Evolutionary conservation across 2,329 filamentous ascomycete genomes (phyloP).

Genomic region (Coleophoma cylindrospora): DNA sequence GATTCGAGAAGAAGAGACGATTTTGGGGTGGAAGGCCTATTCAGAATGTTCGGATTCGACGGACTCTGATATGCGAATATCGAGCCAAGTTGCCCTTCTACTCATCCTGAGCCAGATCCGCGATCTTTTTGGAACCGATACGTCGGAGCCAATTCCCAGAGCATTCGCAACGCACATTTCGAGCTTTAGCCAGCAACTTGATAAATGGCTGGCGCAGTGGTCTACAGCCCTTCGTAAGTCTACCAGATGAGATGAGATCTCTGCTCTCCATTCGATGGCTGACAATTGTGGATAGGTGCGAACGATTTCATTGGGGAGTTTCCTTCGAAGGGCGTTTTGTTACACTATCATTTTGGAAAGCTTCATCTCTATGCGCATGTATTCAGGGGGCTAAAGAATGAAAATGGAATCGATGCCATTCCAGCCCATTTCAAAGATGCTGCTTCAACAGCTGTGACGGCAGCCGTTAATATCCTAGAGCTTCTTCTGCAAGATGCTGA

Average conservation of each 20-base stretch:
- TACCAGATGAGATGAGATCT: neutral
- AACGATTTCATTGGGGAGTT: constrained; percentile 1
- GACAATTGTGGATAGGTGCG: neutral
- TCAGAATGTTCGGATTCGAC: constrained; percentile 41
- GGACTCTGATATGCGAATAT: constrained; percentile 46
- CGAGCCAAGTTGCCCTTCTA: constrained; percentile 54
- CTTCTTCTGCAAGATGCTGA: constrained; percentile 26
- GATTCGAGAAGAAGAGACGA: constrained; percentile 50
- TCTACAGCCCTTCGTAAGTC: constrained; percentile 25
- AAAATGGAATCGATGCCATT: constrained; percentile 2
- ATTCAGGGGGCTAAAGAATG: constrained; percentile 8
- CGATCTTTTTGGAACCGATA: constrained; percentile 51
- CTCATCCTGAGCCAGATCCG: constrained; percentile 53
- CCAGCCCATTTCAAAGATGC: neutral
- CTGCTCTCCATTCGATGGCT: neutral
- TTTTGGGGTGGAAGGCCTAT: constrained; percentile 50
- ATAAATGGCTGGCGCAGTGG: constrained; percentile 29
- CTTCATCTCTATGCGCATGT: constrained; percentile 25
- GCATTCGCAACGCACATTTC: constrained; percentile 22
- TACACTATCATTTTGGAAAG: constrained; percentile 24
- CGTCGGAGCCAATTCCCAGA: constrained; percentile 38
- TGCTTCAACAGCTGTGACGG: constrained; percentile 1
- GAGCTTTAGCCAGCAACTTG: constrained; percentile 28
- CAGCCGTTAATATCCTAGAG: constrained; percentile 18
- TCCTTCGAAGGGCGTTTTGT: constrained; percentile 8